Evolutionary conservation across 2,329 filamentous ascomycete genomes (phyloP).

Genomic region (Immersiporthe knoxdaviesiana): DNA sequence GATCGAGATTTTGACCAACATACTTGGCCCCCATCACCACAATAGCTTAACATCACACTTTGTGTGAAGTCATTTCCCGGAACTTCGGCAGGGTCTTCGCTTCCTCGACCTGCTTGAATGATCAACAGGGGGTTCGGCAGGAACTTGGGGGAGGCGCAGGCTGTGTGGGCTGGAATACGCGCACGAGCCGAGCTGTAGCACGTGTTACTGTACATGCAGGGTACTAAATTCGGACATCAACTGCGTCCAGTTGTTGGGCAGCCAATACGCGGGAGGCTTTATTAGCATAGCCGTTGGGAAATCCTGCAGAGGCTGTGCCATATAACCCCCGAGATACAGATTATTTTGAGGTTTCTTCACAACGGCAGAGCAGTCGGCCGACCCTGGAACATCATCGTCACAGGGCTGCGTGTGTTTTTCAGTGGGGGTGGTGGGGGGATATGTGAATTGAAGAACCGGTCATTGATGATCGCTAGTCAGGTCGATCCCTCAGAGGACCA

Average conservation of each 20-base stretch:
- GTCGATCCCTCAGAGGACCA: neutral
- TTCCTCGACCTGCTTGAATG: neutral
- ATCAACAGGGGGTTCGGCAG: neutral
- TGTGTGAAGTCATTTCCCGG: neutral
- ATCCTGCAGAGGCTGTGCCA: neutral
- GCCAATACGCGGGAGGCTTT: neutral
- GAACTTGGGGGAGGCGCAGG: neutral
- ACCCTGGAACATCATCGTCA: neutral
- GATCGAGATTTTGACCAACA: neutral
- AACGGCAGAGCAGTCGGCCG: neutral
- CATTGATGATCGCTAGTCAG: too few relatives aligned
- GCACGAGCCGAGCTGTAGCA: neutral
- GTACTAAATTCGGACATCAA: neutral
- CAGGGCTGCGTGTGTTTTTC: neutral
- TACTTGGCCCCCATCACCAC: neutral
- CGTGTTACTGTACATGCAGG: neutral
- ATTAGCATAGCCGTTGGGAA: neutral
- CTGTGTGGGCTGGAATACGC: neutral
- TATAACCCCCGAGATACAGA: neutral
- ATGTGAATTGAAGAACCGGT: neutral
- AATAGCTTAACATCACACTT: neutral
- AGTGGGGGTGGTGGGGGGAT: too few relatives aligned
- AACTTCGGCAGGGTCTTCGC: neutral
- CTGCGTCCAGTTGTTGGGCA: neutral
- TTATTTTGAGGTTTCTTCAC: neutral